These are phyloP conservation scores for Boletus pseudopeckii DNA, from an alignment of 768 basidiomycete species.

Conservation along the genomic window DNA sequence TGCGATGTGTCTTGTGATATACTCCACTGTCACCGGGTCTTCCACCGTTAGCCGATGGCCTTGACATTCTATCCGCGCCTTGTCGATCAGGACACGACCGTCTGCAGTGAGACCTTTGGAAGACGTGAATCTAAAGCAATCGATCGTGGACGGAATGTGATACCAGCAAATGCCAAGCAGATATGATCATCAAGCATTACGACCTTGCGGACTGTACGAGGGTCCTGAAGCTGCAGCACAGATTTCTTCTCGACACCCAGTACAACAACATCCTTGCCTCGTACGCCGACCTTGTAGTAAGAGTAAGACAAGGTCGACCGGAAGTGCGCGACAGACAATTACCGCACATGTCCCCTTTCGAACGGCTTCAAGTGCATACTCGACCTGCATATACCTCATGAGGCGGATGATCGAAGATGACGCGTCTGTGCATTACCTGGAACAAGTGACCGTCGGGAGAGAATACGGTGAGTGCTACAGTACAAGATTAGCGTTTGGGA, in stretches of 20 bases:
- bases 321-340: constrained; percentile 24
- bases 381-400: constrained; percentile 61
- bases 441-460: constrained; percentile 99
- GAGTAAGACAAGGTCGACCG: constrained; percentile 1
- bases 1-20: constrained; percentile 96
- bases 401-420: constrained; percentile 14
- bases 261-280: constrained; percentile 92
- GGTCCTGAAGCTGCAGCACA: constrained; percentile 94
- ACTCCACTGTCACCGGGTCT: constrained; percentile 97
- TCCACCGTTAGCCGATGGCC: constrained; percentile 96
- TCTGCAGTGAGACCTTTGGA: constrained; percentile 89
- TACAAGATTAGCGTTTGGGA: constrained; percentile 1
- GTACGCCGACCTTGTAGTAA: constrained; percentile 77
- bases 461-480: constrained; percentile 89
- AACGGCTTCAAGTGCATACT: constrained; percentile 98
- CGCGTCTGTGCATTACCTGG: constrained; percentile 59
- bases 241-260: constrained; percentile 99
- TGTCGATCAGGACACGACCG: constrained; percentile 96
- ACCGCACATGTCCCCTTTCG: constrained; percentile 97
- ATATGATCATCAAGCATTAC: constrained; percentile 98
- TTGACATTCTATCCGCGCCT: constrained; percentile 96
- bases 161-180: constrained; percentile 96
- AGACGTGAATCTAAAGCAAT: constrained; percentile 8
- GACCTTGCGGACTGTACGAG: constrained; percentile 94
- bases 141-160: constrained; percentile 20